Conservation (phyloP, 179 eudicot species). For the Beta corolliflora region DNA sequence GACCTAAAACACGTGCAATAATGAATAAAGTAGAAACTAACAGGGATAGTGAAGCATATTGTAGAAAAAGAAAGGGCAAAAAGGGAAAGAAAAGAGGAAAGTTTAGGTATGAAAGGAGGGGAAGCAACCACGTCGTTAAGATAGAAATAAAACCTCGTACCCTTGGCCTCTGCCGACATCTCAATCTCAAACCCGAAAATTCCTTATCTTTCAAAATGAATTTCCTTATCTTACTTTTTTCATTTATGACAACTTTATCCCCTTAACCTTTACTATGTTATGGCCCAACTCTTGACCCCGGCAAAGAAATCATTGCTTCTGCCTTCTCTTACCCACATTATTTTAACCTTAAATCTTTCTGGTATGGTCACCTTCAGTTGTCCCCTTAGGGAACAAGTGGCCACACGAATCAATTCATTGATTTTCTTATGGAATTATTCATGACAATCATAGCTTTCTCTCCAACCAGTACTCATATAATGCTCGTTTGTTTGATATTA, state of each 20-base stretch:
- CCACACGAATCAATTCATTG: background rate
- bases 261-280: background rate
- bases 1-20: conserved; percentile 4
- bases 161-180: conserved; percentile 27
- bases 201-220: background rate
- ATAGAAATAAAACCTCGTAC: conserved; percentile 33
- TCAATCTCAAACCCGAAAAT: background rate
- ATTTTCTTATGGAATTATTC: background rate
- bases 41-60: conserved; percentile 1
- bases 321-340: background rate
- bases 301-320: conserved; percentile 1
- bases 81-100: background rate
- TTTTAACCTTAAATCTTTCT: conserved; percentile 3
- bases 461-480: too few species aligned
- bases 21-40: background rate
- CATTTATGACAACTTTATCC: background rate
- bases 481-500: too few species aligned
- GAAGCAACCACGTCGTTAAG: conserved; percentile 30
- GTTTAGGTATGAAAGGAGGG: conserved; percentile 23
- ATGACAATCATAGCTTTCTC: too few species aligned
- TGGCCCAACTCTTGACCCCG: background rate
- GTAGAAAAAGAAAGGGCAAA: background rate
- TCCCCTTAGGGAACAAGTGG: conserved; percentile 9
- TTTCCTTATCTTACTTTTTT: background rate
- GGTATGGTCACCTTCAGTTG: conserved; percentile 11